Conservation (phyloP, 2,329 filamentous ascomycete genomes). For the Xylaria sp. region DNA sequence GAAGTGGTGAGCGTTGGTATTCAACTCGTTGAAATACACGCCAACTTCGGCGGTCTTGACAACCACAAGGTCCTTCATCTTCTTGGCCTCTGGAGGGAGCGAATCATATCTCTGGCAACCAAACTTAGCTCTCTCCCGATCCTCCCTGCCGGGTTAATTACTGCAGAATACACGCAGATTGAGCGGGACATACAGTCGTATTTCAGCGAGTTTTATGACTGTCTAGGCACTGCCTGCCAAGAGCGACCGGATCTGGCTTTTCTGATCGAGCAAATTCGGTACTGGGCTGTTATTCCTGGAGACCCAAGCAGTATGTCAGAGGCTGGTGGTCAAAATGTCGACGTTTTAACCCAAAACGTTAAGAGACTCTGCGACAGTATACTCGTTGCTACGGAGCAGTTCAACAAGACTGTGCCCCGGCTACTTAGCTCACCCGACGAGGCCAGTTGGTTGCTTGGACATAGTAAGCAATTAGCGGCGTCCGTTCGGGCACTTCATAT, state of each 20-base stretch:
- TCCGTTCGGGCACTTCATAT: constrained; percentile 71
- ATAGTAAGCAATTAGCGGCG: constrained; percentile 63
- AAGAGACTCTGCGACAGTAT: constrained; percentile 77
- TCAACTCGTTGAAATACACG: constrained; percentile 73
- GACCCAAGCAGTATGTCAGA: constrained; percentile 39
- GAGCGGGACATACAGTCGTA: constrained; percentile 52
- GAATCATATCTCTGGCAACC: constrained; percentile 57
- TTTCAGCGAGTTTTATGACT: constrained; percentile 52
- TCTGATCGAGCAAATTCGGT: constrained; percentile 71
- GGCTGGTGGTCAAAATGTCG: constrained; percentile 42
- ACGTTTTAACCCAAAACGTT: constrained; percentile 67
- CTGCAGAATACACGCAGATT: constrained; percentile 51
- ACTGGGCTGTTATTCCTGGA: constrained; percentile 66
- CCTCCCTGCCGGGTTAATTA: constrained; percentile 65
- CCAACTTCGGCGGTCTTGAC: constrained; percentile 68
- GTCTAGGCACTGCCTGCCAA: constrained; percentile 58
- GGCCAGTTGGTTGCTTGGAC: constrained; percentile 69
- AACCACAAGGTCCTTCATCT: constrained; percentile 57
- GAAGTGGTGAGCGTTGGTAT: constrained; percentile 73
- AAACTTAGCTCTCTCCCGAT: constrained; percentile 56
- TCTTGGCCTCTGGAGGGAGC: constrained; percentile 63
- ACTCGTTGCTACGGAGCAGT: constrained; percentile 81
- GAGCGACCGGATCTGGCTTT: constrained; percentile 71
- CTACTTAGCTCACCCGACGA: constrained; percentile 71
- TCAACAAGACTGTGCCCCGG: constrained; percentile 65